These are phyloP conservation scores for Tulasnella calospora DNA, from an alignment of 768 basidiomycete genomes.

Conservation along the genomic window DNA sequence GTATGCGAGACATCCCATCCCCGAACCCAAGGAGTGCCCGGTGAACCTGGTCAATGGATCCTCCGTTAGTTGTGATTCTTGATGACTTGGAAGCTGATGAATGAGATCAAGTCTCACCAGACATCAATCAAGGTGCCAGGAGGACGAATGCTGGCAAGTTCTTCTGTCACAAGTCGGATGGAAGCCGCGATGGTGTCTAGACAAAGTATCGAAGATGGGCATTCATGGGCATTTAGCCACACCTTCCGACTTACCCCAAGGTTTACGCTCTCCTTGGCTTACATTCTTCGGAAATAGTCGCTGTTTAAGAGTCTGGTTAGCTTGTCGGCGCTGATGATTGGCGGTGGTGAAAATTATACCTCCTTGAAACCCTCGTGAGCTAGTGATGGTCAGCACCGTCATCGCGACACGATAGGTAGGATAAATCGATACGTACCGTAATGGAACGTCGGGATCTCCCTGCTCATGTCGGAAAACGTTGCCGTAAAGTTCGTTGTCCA, in stretches of 20 bases:
- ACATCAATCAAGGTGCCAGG: conserved; percentile 22
- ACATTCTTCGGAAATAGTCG: not conserved
- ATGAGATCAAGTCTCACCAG: conserved; percentile 10
- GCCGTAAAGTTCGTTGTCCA: conserved; percentile 27
- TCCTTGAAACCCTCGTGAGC: conserved; percentile 29
- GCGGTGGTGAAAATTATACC: not conserved
- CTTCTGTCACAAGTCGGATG: conserved; percentile 22
- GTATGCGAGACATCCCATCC: conserved; percentile 27
- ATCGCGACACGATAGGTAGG: not conserved
- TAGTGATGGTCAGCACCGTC: not conserved
- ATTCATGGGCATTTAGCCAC: not conserved
- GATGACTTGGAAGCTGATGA: not conserved
- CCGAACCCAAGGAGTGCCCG: conserved; percentile 28
- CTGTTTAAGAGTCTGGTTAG: not conserved
- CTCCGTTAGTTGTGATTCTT: not conserved
- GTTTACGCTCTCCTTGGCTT: not conserved
- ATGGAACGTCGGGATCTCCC: not conserved
- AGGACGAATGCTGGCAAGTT: conserved; percentile 22
- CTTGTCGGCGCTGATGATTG: not conserved
- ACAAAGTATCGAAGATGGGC: not conserved
- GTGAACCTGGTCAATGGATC: conserved; percentile 21
- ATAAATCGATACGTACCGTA: not conserved
- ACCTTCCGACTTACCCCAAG: not conserved
- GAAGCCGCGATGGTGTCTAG: conserved; percentile 27
- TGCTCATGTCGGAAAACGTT: not conserved